Evolutionary conservation across 2,329 filamentous ascomycete species (phyloP).

Genomic region (Clonostachys byssicola): DNA sequence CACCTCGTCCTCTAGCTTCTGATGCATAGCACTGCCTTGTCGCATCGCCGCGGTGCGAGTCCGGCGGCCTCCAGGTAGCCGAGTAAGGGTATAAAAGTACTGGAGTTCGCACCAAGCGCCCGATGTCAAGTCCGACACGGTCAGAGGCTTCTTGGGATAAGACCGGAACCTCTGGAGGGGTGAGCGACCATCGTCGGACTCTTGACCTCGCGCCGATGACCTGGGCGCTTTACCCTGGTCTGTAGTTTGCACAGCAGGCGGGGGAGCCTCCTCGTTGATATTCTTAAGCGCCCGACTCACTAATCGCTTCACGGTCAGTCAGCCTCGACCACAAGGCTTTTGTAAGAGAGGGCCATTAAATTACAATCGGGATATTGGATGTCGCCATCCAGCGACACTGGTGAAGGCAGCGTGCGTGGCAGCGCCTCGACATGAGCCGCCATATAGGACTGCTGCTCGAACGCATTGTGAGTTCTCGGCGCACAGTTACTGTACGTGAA

Average conservation of each 20-base stretch:
- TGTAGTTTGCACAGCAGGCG: background rate
- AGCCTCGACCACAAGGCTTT: constrained; percentile 17
- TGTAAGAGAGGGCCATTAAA: constrained; percentile 13
- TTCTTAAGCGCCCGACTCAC: constrained; percentile 41
- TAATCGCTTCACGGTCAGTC: constrained; percentile 63
- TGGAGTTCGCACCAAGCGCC: constrained; percentile 96
- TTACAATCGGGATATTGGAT: constrained; percentile 50
- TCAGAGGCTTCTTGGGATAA: constrained; percentile 72
- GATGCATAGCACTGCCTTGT: constrained; percentile 74
- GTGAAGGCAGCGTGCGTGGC: constrained; percentile 3
- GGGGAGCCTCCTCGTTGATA: constrained; percentile 7
- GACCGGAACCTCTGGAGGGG: constrained; percentile 78
- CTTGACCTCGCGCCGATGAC: background rate
- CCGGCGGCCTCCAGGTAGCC: constrained; percentile 66
- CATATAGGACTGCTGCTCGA: background rate
- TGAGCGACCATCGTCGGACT: constrained; percentile 30
- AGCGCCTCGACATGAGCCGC: background rate
- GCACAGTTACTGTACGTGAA: too few relatives aligned
- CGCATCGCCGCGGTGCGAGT: constrained; percentile 79
- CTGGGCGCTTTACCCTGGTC: background rate
- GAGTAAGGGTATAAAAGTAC: constrained; percentile 82
- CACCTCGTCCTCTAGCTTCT: constrained; percentile 79
- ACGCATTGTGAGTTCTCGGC: background rate
- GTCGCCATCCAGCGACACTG: constrained; percentile 12
- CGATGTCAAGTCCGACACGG: constrained; percentile 82